Evolutionary conservation across 2,329 filamentous ascomycete genomes (phyloP), one percentile per base, ranked within the genome.

Genomic region (Exophiala bonariae): DNA sequence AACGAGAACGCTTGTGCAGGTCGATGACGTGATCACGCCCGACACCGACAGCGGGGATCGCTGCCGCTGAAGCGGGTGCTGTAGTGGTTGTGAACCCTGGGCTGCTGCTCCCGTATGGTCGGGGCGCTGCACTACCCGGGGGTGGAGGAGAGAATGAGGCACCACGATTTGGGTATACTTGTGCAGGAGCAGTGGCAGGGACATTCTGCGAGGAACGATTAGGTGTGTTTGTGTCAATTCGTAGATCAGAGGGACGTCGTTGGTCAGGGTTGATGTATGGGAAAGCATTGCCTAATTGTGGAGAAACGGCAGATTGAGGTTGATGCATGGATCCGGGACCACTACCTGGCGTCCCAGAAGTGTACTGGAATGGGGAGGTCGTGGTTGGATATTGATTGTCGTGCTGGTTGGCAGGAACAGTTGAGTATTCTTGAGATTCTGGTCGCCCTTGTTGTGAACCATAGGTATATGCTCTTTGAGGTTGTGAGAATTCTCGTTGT

Each of bases 1-100:
- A 67, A 20, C 67, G 64, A 14, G 66, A 68, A 18, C 66, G 64
- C 42, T 67, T 56, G 39, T 67, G 63, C 4, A 69, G 55, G 20
- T 67, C 58, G 36, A 62, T 54, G 5, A 65, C 60, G 49, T 67
- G 65, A 6, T 48, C 31, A n/a, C 44, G 38, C 20, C 36, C 31
- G 7, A 40, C 31, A 34, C 17, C 18, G n/a, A 14, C 7, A 13
- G 8, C 17, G 37, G 20, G 7, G 20, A 19, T 13, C 23, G n/a
- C n/a, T 23, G 18, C 18, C 13, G 10, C 13, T 14, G 19, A 26
- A 22, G 28, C 5, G n/a, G 43, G 28, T 5, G 16, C 28, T 9
- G 23, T 19, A 10, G 22, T 35, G 31, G 16, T 38, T 7, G 28
- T 16, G 7, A 48, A 26, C 4, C 40, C 30, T 13, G 40, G 36